A percentile compares a stretch with the other conserved stretches of the same genome.
Evolutionary conservation across 2,329 filamentous ascomycete genomes (phyloP).

Genomic region (Cadophora gregata): DNA sequence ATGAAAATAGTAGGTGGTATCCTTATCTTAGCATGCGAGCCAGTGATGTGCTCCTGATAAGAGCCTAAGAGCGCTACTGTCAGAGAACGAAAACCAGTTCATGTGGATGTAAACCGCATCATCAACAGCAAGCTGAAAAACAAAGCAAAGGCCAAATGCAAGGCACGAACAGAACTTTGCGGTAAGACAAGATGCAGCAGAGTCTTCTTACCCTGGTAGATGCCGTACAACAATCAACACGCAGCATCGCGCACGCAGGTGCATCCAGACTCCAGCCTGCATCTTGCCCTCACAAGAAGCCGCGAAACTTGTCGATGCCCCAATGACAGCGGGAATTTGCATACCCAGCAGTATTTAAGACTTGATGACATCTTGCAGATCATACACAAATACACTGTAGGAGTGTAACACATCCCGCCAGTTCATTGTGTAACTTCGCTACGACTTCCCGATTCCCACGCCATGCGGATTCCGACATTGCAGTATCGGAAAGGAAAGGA

Average conservation of each 20-base stretch:
- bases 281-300: neutral
- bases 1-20: too few relatives aligned
- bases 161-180: neutral
- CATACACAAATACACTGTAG: neutral
- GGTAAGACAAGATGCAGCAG: conserved; percentile 5
- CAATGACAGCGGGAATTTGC: conserved; percentile 8
- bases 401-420: neutral
- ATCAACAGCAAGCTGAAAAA: neutral
- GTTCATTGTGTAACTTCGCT: neutral
- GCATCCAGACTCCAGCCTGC: neutral
- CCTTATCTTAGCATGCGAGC: neutral
- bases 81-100: neutral
- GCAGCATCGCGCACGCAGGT: neutral
- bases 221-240: neutral
- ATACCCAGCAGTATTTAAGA: neutral
- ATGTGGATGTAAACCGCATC: neutral
- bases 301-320: conserved; percentile 1
- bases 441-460: neutral
- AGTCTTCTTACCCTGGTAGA: neutral
- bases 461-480: neutral
- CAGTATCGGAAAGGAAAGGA: neutral
- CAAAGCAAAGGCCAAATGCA: neutral
- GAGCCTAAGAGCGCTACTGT: neutral
- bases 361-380: neutral
- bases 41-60: neutral